Conservation (phyloP, 2,329 filamentous ascomycete genomes). For the Alternaria triticina region DNA sequence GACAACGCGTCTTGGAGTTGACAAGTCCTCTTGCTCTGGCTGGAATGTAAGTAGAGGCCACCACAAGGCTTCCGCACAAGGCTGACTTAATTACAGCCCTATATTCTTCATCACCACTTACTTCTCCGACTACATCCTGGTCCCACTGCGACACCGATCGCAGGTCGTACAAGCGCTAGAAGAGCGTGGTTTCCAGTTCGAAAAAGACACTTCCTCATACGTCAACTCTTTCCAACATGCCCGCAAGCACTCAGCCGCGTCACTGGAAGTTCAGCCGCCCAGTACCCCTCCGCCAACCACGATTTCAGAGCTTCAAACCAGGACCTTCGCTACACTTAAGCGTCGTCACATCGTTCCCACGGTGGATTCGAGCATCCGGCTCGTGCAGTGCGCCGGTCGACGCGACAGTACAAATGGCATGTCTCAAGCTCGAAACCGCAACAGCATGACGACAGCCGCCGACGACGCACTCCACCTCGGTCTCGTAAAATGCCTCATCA, state of each 20-base stretch:
- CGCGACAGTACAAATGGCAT: slow-evolving; percentile 45
- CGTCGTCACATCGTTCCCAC: slow-evolving; percentile 76
- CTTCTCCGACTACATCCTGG: slow-evolving; percentile 95
- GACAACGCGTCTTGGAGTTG: slow-evolving; percentile 87
- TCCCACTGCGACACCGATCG: slow-evolving; percentile 75
- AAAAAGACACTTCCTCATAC: slow-evolving; percentile 67
- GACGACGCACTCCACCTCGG: slow-evolving; percentile 56
- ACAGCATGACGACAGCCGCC: slow-evolving; percentile 41
- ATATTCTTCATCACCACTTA: slow-evolving; percentile 99
- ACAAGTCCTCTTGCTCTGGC: slow-evolving; percentile 90
- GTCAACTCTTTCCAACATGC: slow-evolving; percentile 62
- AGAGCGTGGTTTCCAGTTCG: slow-evolving; percentile 82
- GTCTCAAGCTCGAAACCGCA: slow-evolving; percentile 32
- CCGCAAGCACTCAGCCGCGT: slow-evolving; percentile 55
- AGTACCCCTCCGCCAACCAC: slow-evolving; percentile 78
- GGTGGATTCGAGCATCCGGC: slow-evolving; percentile 70
- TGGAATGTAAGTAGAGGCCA: slow-evolving; percentile 67
- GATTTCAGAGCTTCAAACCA: slow-evolving; percentile 77
- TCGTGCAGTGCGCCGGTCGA: slow-evolving; percentile 82
- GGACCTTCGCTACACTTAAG: slow-evolving; percentile 84
- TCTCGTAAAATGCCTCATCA: slow-evolving; percentile 57
- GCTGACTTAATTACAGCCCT: slow-evolving; percentile 58
- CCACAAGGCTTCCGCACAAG: background rate
- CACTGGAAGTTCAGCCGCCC: slow-evolving; percentile 58
- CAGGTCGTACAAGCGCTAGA: slow-evolving; percentile 80